Conservation (phyloP, 345 rosid genomes). For the Salix udensis region DNA sequence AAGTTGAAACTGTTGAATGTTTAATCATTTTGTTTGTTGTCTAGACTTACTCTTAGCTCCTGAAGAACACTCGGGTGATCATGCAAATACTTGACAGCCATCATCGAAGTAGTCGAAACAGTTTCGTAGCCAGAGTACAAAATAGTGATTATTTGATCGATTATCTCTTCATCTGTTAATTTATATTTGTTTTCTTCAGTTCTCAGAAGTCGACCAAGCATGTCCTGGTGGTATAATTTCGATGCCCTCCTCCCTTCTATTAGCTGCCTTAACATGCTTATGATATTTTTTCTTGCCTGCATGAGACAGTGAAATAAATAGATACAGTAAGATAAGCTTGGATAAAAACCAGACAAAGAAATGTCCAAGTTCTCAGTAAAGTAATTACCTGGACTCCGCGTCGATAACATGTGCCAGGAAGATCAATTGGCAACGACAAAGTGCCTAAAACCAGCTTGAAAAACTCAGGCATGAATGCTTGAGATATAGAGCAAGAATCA, state of each 20-base stretch:
- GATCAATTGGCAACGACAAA: conserved; percentile 65
- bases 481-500: conserved; percentile 34
- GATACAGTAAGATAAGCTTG: background rate
- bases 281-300: conserved; percentile 59
- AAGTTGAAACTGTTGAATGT: too few species aligned
- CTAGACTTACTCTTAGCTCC: conserved; percentile 54
- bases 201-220: conserved; percentile 55
- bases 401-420: conserved; percentile 73
- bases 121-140: conserved; percentile 80
- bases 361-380: background rate
- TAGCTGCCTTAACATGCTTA: conserved; percentile 36
- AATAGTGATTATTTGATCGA: conserved; percentile 68
- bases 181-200: conserved; percentile 40
- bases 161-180: conserved; percentile 59
- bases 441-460: conserved; percentile 74
- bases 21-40: background rate
- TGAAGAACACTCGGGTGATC: conserved; percentile 67
- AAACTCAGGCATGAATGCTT: conserved; percentile 53
- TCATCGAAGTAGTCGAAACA: conserved; percentile 74
- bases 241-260: conserved; percentile 57
- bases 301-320: too few species aligned
- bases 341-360: background rate
- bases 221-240: conserved; percentile 42
- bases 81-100: conserved; percentile 72
- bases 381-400: conserved; percentile 58